Evolutionary conservation across 2,329 filamentous ascomycete species (phyloP).

Genomic region (Phyllosticta citriasiana): DNA sequence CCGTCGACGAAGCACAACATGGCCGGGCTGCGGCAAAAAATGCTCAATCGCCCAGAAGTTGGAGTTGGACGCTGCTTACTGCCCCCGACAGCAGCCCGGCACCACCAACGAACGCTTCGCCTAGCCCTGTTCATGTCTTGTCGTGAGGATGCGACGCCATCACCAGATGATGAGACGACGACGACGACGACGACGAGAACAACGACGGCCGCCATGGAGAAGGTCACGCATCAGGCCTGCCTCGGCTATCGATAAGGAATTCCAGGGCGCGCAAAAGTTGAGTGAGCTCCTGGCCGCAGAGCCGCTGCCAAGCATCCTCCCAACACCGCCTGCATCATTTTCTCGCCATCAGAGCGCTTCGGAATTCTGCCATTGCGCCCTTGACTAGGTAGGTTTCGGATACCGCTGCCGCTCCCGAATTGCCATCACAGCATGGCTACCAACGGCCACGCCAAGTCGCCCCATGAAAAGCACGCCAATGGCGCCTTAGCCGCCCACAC

Average conservation of each 20-base stretch:
- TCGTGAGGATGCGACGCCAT: neutral
- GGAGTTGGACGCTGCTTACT: neutral
- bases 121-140: neutral
- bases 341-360: neutral
- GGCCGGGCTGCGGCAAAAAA: neutral
- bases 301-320: neutral
- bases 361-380: neutral
- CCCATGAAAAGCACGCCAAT: neutral
- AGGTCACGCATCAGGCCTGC: neutral
- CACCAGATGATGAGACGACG: neutral
- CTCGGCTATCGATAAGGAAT: neutral
- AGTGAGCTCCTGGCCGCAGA: neutral
- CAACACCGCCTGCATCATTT: neutral
- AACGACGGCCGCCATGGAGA: neutral
- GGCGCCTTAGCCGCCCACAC: neutral
- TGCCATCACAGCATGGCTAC: neutral
- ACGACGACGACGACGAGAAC: neutral
- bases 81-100: neutral
- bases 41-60: neutral
- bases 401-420: neutral
- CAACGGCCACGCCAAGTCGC: neutral
- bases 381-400: neutral
- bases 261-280: neutral
- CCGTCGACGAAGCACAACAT: neutral
- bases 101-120: neutral